A percentile compares a stretch with the other conserved stretches of the same genome.
phyloP scores from a whole-genome alignment of 2,329 filamentous ascomycete genomes.

The Clonostachys byssicola region DNA sequence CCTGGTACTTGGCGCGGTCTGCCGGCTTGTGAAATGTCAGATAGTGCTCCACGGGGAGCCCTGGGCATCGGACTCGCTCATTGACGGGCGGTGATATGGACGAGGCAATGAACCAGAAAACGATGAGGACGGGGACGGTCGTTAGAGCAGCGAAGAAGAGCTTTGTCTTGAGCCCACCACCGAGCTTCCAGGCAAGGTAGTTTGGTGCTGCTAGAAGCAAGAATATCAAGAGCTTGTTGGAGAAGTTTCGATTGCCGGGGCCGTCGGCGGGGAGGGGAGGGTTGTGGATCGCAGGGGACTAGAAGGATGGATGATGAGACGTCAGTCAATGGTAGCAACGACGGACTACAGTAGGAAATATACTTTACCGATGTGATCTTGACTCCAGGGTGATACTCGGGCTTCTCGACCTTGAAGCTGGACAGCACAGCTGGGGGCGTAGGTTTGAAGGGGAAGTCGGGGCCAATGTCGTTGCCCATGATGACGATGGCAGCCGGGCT shows the following conservation, averaged over 20 bases:
- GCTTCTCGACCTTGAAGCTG: conserved; percentile 59
- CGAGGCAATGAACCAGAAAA: conserved; percentile 80
- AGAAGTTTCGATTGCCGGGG: conserved; percentile 80
- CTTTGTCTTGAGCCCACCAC: conserved; percentile 81
- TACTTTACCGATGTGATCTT: no score
- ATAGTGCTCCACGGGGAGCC: conserved; percentile 87
- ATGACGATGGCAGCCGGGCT: no score
- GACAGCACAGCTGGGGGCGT: conserved; percentile 35
- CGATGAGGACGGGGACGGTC: conserved; percentile 71
- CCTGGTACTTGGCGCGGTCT: conserved; percentile 64
- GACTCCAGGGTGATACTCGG: no score
- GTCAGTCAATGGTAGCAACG: neutral
- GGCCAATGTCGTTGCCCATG: no score
- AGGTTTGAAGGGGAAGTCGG: conserved; percentile 35
- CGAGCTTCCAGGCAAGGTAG: conserved; percentile 81
- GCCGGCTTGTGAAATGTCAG: conserved; percentile 71
- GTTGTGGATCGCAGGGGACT: conserved; percentile 77
- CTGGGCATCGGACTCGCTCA: conserved; percentile 84
- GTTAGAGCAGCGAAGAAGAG: conserved; percentile 84
- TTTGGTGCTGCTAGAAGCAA: conserved; percentile 68
- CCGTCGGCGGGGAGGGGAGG: conserved; percentile 88
- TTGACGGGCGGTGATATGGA: conserved; percentile 83
- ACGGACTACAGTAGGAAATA: no score
- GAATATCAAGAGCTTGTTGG: conserved; percentile 71
- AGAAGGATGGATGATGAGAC: neutral